Base-by-base conservation (phyloP, 73 alveolate genomes). In the Symbiodinium pilosum region DNA sequence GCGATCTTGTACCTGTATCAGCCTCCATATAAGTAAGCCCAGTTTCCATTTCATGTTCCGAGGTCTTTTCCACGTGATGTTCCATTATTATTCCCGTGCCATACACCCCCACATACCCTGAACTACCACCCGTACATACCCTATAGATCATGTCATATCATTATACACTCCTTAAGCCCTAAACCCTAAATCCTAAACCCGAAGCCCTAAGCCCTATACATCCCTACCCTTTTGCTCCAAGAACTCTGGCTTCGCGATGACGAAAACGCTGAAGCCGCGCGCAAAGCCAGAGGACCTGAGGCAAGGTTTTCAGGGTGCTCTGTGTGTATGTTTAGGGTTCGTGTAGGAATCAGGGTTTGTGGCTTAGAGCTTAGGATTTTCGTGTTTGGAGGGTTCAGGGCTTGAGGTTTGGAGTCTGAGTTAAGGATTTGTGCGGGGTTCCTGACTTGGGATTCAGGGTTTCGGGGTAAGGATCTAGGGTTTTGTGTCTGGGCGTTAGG, bases 271-370 rank as follows among this genome's bases (percentile, higher is more conserved):
- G 88, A 89, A 89, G 87, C 96, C 96, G 20, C 43, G 96, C 54
- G 87, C 96, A 8, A 87, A 87, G 94, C 96, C 96, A n/a, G 87
- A 69, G 39, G 96, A 89, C 87, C 47, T 89, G 96, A 89, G 96
- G 96, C 94, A 41, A 21, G 9, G 26, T 3, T 16, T 16, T 56
- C n/a, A 56, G 73, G 73, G 73, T 47, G 8, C 64, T n/a, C 64
- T 47, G 8, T 47, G 64, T 11, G 64, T 8, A 32, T 56, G 26
- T 20, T 56, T 3, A 20, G 73, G 73, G 73, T 16, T n/a, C 3
- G 26, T 56, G 14, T 56, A 56, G 73, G 73, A 20, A 16, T 56
- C 21, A 56, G 73, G 73, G 73, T 56, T 56, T 56, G 5, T 26
- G 73, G 59, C 3, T 56, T 56, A 20, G 73, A 32, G 73, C 21